These are phyloP conservation scores for Guyanaporus albipodus DNA, from an alignment of 768 basidiomycete species.

Conservation along the genomic window DNA sequence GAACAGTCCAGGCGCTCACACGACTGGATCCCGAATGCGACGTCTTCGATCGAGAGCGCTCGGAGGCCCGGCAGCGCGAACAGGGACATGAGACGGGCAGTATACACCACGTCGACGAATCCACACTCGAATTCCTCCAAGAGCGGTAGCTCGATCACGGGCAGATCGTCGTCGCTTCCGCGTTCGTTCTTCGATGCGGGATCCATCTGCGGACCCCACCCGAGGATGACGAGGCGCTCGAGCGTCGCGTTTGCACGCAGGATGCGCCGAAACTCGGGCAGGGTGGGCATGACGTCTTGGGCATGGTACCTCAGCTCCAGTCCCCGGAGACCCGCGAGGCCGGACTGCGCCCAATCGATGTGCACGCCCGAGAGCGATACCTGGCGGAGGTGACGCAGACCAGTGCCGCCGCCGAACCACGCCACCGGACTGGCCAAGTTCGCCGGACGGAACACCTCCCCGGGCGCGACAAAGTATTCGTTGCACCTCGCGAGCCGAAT, in stretches of 20 bases:
- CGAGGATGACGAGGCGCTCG: constrained; percentile 43
- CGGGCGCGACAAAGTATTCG: constrained; percentile 47
- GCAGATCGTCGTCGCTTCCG: not conserved
- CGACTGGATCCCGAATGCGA: constrained; percentile 37
- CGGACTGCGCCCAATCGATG: constrained; percentile 45
- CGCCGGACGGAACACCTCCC: constrained; percentile 43
- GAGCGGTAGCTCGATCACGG: constrained; percentile 26
- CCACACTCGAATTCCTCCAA: constrained; percentile 39
- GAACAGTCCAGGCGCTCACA: constrained; percentile 34
- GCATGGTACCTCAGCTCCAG: constrained; percentile 57
- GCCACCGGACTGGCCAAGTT: constrained; percentile 37
- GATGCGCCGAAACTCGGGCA: constrained; percentile 43
- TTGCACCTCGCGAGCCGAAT: constrained; percentile 54
- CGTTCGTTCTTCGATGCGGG: not conserved
- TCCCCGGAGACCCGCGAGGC: constrained; percentile 40
- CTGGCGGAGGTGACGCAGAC: constrained; percentile 33
- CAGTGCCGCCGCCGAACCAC: constrained; percentile 38
- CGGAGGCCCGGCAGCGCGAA: constrained; percentile 38
- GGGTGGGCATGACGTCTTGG: constrained; percentile 50
- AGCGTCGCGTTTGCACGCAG: constrained; percentile 39
- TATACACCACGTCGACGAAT: constrained; percentile 41
- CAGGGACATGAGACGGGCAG: constrained; percentile 35
- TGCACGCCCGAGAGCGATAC: constrained; percentile 56
- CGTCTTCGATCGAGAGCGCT: constrained; percentile 43
- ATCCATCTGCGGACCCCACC: constrained; percentile 47